Evolutionary conservation across 345 rosid species (phyloP).

Genomic region (Barbarea vulgaris): DNA sequence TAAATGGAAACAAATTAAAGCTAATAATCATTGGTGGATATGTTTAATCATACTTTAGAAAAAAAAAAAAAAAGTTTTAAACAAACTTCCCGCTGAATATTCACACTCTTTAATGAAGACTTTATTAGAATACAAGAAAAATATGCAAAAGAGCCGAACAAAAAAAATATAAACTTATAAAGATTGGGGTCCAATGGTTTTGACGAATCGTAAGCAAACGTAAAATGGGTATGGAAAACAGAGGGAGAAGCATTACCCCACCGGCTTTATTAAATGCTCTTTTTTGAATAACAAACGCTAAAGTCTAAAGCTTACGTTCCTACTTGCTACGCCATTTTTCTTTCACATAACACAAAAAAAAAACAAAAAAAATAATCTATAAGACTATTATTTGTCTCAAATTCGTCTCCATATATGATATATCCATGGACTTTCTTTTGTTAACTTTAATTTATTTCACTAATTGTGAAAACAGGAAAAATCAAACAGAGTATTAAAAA

Average conservation of each 20-base stretch:
- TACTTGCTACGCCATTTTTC: slow-evolving; percentile 28
- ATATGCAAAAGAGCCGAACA: neutral
- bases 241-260: slow-evolving; percentile 32
- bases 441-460: neutral
- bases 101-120: neutral
- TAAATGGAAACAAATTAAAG: neutral
- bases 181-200: slow-evolving; percentile 23
- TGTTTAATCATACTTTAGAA: slow-evolving; percentile 1
- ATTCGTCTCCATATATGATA: neutral
- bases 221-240: slow-evolving; percentile 31
- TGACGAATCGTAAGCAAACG: slow-evolving; percentile 25
- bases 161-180: neutral
- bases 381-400: neutral
- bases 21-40: neutral
- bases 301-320: slow-evolving; percentile 30
- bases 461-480: neutral
- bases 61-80: too few relatives aligned
- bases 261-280: slow-evolving; percentile 23
- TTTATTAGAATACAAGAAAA: neutral
- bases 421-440: neutral
- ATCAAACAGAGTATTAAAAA: neutral
- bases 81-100: slow-evolving; percentile 14
- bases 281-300: slow-evolving; percentile 19
- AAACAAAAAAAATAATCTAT: neutral
- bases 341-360: neutral